Conservation (phyloP, 768 basidiomycete species). For the Leccinum aurantiacum region DNA sequence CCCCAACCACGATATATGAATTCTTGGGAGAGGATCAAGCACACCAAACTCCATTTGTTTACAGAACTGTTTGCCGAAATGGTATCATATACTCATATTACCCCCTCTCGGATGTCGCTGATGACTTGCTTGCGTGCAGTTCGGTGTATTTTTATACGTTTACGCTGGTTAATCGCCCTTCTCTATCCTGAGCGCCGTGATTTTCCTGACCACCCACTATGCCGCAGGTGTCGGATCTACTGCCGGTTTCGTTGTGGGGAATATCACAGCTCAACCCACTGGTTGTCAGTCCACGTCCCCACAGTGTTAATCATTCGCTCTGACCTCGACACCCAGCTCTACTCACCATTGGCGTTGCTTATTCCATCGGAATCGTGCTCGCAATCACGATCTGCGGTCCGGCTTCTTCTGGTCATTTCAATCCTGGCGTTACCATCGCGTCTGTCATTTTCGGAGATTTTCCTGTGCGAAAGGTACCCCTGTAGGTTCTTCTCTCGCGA, state of each 20-base stretch:
- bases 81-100: constrained; percentile 33
- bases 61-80: constrained; percentile 62
- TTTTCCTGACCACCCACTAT: neutral
- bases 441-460: constrained; percentile 54
- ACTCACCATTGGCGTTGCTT: constrained; percentile 56
- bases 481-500: constrained; percentile 37
- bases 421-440: constrained; percentile 59
- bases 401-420: constrained; percentile 66
- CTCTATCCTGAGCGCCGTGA: neutral
- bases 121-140: constrained; percentile 30
- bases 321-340: constrained; percentile 39
- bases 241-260: constrained; percentile 49
- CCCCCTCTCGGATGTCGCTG: neutral
- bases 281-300: constrained; percentile 45
- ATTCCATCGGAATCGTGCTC: constrained; percentile 58
- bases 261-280: constrained; percentile 40
- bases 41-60: constrained; percentile 49
- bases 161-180: constrained; percentile 42
- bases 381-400: constrained; percentile 52
- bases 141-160: constrained; percentile 63
- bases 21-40: constrained; percentile 51
- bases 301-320: neutral
- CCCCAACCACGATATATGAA: constrained; percentile 40
- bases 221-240: constrained; percentile 53
- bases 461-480: constrained; percentile 48